Percentiles rank a stretch among this genome's conserved stretches.
Conservation (phyloP, 2,329 filamentous ascomycete genomes). For the Colletotrichum somersetense region DNA sequence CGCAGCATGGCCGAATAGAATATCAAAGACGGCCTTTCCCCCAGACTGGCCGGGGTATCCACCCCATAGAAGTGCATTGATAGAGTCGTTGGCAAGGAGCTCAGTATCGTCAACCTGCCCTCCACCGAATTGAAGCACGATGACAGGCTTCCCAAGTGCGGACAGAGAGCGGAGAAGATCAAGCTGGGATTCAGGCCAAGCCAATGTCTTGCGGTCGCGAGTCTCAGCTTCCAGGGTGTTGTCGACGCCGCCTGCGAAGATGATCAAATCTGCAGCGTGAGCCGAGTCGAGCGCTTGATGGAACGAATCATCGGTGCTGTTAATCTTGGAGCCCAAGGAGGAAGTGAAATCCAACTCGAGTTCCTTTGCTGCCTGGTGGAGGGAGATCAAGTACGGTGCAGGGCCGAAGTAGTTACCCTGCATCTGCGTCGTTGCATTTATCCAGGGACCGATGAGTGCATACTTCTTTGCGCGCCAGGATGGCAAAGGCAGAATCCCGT, state of each 20-base stretch:
- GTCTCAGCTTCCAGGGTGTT: constrained; percentile 61
- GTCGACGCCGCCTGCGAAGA: constrained; percentile 69
- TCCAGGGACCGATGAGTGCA: constrained; percentile 52
- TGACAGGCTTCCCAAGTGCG: constrained; percentile 59
- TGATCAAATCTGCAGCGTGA: constrained; percentile 69
- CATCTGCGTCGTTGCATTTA: constrained; percentile 48
- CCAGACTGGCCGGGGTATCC: constrained; percentile 72
- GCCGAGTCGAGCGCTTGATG: constrained; percentile 68
- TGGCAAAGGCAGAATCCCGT: constrained; percentile 62
- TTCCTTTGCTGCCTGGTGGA: constrained; percentile 43
- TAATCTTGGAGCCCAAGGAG: constrained; percentile 47
- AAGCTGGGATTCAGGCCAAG: constrained; percentile 30
- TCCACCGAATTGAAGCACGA: constrained; percentile 68
- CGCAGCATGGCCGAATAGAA: constrained; percentile 62
- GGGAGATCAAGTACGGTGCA: constrained; percentile 42
- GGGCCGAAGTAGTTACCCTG: constrained; percentile 44
- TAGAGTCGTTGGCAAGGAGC: constrained; percentile 59
- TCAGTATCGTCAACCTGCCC: constrained; percentile 65
- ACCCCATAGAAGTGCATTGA: constrained; percentile 67
- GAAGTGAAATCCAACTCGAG: constrained; percentile 49
- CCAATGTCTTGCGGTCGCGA: constrained; percentile 63
- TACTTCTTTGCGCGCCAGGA: constrained; percentile 45
- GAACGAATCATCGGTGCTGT: constrained; percentile 44
- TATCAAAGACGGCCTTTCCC: constrained; percentile 65
- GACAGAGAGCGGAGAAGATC: constrained; percentile 45